Conservation (phyloP, 805 yeast species). For the Teunomyces panamensis region DNA sequence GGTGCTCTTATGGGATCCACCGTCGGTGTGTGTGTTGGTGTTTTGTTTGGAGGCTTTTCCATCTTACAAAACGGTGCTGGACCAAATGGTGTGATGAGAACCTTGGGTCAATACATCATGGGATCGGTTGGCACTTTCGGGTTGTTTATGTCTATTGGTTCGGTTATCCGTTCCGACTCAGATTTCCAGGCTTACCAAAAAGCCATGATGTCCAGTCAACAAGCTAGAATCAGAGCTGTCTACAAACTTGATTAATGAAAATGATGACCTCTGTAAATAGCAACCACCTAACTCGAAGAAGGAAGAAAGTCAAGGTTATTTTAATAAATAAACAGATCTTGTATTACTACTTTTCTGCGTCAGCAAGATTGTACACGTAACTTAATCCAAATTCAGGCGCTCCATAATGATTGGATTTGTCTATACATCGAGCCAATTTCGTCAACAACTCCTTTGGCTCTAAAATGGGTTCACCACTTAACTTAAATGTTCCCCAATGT, state of each 20-base stretch:
- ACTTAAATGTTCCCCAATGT: slow-evolving; percentile 94
- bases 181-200: slow-evolving; percentile 22
- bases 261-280: slow-evolving; percentile 4
- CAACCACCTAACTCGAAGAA: background rate
- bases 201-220: slow-evolving; percentile 29
- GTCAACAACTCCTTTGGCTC: slow-evolving; percentile 73
- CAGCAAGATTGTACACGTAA: slow-evolving; percentile 44
- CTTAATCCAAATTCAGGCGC: slow-evolving; percentile 82
- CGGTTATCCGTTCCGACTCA: slow-evolving; percentile 79
- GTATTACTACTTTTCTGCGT: slow-evolving; percentile 2
- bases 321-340: background rate
- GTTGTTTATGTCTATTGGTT: slow-evolving; percentile 92
- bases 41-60: slow-evolving; percentile 90
- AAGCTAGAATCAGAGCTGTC: slow-evolving; percentile 26
- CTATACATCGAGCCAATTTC: slow-evolving; percentile 43
- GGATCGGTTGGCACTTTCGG: slow-evolving; percentile 98
- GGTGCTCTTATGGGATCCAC: slow-evolving; percentile 94
- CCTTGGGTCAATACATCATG: slow-evolving; percentile 92
- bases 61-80: slow-evolving; percentile 95
- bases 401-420: slow-evolving; percentile 38
- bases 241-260: slow-evolving; percentile 11
- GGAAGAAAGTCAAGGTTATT: background rate
- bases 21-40: slow-evolving; percentile 93
- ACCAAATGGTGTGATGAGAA: slow-evolving; percentile 95
- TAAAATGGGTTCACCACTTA: slow-evolving; percentile 82